Conservation (phyloP, 768 basidiomycete species). For the Trichaptum fuscoviolaceum region DNA sequence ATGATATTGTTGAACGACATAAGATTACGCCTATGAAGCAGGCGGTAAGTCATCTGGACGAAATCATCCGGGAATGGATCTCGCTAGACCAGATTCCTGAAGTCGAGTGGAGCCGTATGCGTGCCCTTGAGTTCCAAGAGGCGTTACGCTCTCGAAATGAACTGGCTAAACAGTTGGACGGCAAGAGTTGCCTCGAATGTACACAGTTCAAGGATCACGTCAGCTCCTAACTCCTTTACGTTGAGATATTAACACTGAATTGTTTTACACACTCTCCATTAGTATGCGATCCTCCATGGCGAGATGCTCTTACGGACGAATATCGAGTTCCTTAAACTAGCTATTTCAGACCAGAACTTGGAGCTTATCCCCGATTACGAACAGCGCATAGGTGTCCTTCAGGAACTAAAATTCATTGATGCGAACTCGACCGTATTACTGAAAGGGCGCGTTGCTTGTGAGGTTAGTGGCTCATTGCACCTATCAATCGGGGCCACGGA, state of each 20-base stretch:
- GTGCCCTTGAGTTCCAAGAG: constrained; percentile 91
- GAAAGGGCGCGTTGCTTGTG: constrained; percentile 97
- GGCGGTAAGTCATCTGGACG: constrained; percentile 44
- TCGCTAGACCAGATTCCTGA: constrained; percentile 51
- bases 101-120: constrained; percentile 78
- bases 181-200: constrained; percentile 52
- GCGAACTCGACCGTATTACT: constrained; percentile 92
- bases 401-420: constrained; percentile 90
- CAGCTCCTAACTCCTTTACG: constrained; percentile 25
- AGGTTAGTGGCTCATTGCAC: constrained; percentile 44
- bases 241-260: constrained; percentile 8
- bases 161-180: constrained; percentile 38
- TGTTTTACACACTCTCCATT: constrained; percentile 7
- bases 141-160: constrained; percentile 53
- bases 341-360: constrained; percentile 93
- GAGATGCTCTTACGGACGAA: constrained; percentile 69
- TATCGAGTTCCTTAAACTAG: constrained; percentile 73
- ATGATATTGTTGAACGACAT: constrained; percentile 61
- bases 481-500: not conserved
- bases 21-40: constrained; percentile 58
- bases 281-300: constrained; percentile 78
- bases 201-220: constrained; percentile 72
- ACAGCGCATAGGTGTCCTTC: constrained; percentile 84
- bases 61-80: constrained; percentile 54
- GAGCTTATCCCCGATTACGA: constrained; percentile 97